These are phyloP conservation scores for Gossypium thurberi DNA, from an alignment of 345 rosid species.

Conservation along the genomic window DNA sequence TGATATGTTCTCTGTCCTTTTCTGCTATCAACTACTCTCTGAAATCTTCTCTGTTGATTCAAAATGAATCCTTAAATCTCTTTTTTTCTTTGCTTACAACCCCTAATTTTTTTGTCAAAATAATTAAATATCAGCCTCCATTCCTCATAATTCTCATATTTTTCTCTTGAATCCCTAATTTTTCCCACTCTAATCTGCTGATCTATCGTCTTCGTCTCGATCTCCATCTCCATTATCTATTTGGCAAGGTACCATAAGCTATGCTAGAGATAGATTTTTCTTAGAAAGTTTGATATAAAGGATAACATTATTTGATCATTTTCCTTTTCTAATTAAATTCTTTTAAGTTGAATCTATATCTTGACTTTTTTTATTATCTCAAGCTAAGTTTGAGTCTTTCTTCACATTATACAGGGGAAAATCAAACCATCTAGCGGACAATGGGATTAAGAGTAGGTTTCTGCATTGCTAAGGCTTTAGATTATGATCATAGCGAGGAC, in stretches of 20 bases:
- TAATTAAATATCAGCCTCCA: too few relatives aligned
- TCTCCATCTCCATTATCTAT: too few relatives aligned
- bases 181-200: too few relatives aligned
- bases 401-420: conserved; percentile 60
- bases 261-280: background rate
- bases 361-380: background rate
- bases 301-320: background rate
- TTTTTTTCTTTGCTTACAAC: too few relatives aligned
- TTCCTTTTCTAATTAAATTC: background rate
- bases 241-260: background rate
- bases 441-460: conserved; percentile 86
- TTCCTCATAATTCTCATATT: too few relatives aligned
- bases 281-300: background rate
- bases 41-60: too few relatives aligned
- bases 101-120: too few relatives aligned
- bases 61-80: too few relatives aligned
- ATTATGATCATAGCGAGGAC: conserved; percentile 70
- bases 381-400: conserved; percentile 14
- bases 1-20: too few relatives aligned
- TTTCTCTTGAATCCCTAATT: too few relatives aligned
- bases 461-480: conserved; percentile 85
- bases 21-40: too few relatives aligned
- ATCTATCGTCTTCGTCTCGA: too few relatives aligned
- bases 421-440: conserved; percentile 89
- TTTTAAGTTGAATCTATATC: background rate